Base-by-base conservation (phyloP, 2,329 filamentous ascomycete species). In the Fusarium xylarioides region DNA sequence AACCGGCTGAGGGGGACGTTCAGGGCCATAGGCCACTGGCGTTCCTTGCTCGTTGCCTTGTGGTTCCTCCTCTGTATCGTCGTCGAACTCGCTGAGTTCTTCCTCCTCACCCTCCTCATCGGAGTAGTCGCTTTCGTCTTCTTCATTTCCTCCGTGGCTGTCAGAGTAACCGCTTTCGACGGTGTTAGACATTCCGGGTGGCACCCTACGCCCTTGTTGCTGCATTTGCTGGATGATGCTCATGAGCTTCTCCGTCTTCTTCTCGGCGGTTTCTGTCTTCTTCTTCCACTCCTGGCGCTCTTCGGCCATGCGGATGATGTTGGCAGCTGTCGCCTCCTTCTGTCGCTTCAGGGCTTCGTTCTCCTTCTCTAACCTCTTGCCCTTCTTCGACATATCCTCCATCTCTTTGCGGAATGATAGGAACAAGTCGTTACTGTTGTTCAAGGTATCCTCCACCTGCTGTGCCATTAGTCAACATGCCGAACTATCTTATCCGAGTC, bases 371-470 rank as follows among this genome's bases (percentile, higher is more conserved):
- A 99, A 86, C 32, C 95, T 92, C 83, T 98, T 98, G 11, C 95
- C 97, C 85, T 98, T 98, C 85, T 98, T 98, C 2, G 95, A 97
- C 95, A 98, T 98, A 80, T 98, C 96, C 83, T 98, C 96, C 95
- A 98, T 98, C 83, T 98, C 96, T 85, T 97, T 98, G 61, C 95
- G 91, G 84, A 98, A 98, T 2, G 96, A 98, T 75, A 98, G 86
- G 83, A 98, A 98, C 60, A 98, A 86, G 81, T 98, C 96, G 85
- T 98, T 98, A 83, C 94, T 97, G 81, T 98, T 98, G 84, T 98
- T 98, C 57, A 98, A 89, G 42, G 95, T 98, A 83, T 98, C 96
- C 88, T 98, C 95, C 81, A 98, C 95, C 95, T 98, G 76, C 70
- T 73, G 68, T 70, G 68, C 60, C 70, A 73, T 76, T 77, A 78